phyloP scores from a whole-genome alignment of 2,329 filamentous ascomycete genomes.

The Epichloe typhina region DNA sequence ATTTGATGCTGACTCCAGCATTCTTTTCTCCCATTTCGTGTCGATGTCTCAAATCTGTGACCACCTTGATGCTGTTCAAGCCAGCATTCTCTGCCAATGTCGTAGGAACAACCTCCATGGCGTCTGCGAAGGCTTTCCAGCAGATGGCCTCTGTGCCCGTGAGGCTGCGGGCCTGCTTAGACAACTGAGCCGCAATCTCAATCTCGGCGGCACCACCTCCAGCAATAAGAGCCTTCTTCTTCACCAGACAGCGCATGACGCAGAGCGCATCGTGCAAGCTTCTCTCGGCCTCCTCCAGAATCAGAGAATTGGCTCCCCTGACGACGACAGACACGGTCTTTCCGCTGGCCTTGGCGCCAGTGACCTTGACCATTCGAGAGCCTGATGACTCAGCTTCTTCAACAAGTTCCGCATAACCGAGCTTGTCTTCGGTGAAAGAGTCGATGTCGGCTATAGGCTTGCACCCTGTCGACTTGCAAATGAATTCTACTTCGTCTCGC shows the following conservation, averaged over 20 bases:
- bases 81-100: conserved; percentile 96
- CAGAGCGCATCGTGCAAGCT: conserved; percentile 95
- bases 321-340: conserved; percentile 93
- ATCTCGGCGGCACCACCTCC: conserved; percentile 95
- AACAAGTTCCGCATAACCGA: conserved; percentile 82
- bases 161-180: conserved; percentile 68
- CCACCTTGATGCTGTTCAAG: conserved; percentile 96
- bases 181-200: conserved; percentile 80
- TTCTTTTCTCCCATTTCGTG: conserved; percentile 94
- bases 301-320: conserved; percentile 84
- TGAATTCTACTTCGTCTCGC: conserved; percentile 96
- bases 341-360: conserved; percentile 68
- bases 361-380: conserved; percentile 87
- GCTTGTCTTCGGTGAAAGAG: conserved; percentile 96
- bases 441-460: conserved; percentile 98
- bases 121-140: conserved; percentile 98
- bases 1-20: conserved; percentile 96
- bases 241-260: conserved; percentile 91
- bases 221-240: conserved; percentile 98
- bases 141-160: conserved; percentile 92
- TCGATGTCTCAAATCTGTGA: conserved; percentile 85
- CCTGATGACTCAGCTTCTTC: conserved; percentile 84
- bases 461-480: conserved; percentile 98
- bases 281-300: conserved; percentile 93
- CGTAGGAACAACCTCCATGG: conserved; percentile 92